A percentile compares a stretch with the other conserved stretches of the same genome.
Evolutionary conservation across 2,329 filamentous ascomycete species (phyloP).

Genomic region (Neofusicoccum laricinum): DNA sequence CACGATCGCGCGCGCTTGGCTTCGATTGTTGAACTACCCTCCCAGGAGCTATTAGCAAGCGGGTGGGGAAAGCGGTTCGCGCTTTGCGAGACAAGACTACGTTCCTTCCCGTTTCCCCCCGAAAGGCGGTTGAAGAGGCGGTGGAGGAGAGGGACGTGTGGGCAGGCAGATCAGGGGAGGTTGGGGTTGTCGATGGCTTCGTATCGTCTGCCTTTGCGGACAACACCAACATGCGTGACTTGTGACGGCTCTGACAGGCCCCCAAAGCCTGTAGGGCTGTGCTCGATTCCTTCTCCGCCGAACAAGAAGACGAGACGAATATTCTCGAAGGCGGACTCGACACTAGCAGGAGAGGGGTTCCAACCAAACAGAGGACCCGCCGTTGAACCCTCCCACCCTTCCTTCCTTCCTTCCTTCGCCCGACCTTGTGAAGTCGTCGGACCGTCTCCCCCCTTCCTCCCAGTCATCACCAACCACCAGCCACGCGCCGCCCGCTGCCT

Average conservation of each 20-base stretch:
- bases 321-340: neutral
- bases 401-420: no score
- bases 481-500: neutral
- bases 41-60: neutral
- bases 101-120: slow-evolving; percentile 8
- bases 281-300: no score
- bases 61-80: neutral
- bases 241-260: no score
- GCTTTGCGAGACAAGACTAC: neutral
- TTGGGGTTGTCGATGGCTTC: neutral
- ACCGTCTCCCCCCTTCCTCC: neutral
- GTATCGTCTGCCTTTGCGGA: no score
- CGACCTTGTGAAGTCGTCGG: no score
- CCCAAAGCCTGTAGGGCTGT: no score
- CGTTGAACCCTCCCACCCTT: neutral
- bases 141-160: neutral
- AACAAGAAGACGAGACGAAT: no score
- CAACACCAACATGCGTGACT: no score
- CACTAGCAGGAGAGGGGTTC: neutral
- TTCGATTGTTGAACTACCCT: neutral
- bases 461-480: neutral
- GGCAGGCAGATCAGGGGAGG: neutral
- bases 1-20: neutral
- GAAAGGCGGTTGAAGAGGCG: slow-evolving; percentile 5
- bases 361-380: neutral